Base-by-base conservation (phyloP, 2,329 filamentous ascomycete species). In the Emericellopsis atlantica region DNA sequence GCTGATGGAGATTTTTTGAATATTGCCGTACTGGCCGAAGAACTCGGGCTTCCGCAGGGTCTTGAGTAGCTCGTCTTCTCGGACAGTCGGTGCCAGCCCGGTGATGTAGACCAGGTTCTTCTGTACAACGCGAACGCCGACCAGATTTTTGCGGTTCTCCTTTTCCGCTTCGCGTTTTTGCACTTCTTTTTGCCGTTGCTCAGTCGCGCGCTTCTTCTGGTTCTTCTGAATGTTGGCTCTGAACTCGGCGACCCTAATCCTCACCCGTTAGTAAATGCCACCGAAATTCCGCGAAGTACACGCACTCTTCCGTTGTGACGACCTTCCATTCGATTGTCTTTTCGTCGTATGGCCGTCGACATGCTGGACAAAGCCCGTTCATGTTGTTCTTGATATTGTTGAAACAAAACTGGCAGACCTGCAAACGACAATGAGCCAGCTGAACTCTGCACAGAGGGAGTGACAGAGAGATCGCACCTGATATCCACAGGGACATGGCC, bases 371-470 rank as follows among this genome's bases (percentile, higher is more conserved):
- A 43, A 95, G 74, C 31, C 90, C 89, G 58, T 95, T 96, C 75
- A 95, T 88, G 54, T 95, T 95, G 53, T 84, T 94, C 66, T 93
- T 94, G 60, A 98, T 93, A 60, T 96, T 98, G 66, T 98, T 95
- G 70, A 90, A 98, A 67, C 92, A 98, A 65, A 98, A 98, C 70
- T 98, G 93, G 64, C 92, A 98, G 60, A 98, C 90, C 89, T 95
- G 22, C 37, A 29, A 9, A 29, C 26, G 12, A 29, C 8, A 12
- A 29, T 29, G 26, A 29, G 26, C 26, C 9, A 36, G n/a, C 22
- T 10, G 10, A 21, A 8, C n/a, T 37, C 36, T 10, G 14, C n/a
- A 22, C n/a, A 16, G 18, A 11, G 9, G 18, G 4, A 22, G 10
- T 21, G 14, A 8, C 26, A 35, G 21, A 16, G 16, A 14, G 23